Percentiles rank a stretch among this genome's conserved stretches.
Evolutionary conservation across 163 green algal species (phyloP).

Genomic region (Volvox carteri): DNA sequence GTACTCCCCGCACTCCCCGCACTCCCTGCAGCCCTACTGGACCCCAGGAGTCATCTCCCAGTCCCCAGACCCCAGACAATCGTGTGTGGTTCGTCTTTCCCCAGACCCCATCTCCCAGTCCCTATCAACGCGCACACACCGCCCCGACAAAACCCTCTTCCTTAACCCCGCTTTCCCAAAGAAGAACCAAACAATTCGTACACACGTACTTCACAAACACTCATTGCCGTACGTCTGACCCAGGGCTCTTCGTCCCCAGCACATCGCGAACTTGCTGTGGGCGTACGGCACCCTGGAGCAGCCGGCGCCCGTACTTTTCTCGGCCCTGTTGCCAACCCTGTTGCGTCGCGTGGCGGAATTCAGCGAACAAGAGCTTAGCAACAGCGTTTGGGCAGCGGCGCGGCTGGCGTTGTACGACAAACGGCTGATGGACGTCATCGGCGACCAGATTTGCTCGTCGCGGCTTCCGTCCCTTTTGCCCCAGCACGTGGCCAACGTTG

Average conservation of each 20-base stretch:
- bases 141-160: too few relatives aligned
- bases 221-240: too few relatives aligned
- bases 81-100: too few relatives aligned
- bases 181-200: too few relatives aligned
- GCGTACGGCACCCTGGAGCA: conserved; percentile 51
- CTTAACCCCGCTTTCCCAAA: too few relatives aligned
- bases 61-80: too few relatives aligned
- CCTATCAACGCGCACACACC: too few relatives aligned
- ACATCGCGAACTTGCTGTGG: conserved; percentile 58
- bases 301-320: neutral
- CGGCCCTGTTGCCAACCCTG: neutral
- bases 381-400: conserved; percentile 45
- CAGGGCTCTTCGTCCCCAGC: conserved; percentile 38
- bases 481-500: conserved; percentile 54
- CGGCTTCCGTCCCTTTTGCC: conserved; percentile 15
- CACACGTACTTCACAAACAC: too few relatives aligned
- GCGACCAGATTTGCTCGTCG: neutral
- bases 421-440: conserved; percentile 42
- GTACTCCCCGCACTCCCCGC: too few relatives aligned
- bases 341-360: conserved; percentile 2
- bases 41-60: too few relatives aligned
- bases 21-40: too few relatives aligned
- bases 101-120: too few relatives aligned
- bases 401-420: conserved; percentile 50
- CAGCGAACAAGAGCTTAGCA: conserved; percentile 46